A percentile compares a stretch with the other conserved stretches of the same genome.
These are phyloP conservation scores for Paracoccidioides lutzii DNA, from an alignment of 2,329 filamentous ascomycete species.

Conservation along the genomic window DNA sequence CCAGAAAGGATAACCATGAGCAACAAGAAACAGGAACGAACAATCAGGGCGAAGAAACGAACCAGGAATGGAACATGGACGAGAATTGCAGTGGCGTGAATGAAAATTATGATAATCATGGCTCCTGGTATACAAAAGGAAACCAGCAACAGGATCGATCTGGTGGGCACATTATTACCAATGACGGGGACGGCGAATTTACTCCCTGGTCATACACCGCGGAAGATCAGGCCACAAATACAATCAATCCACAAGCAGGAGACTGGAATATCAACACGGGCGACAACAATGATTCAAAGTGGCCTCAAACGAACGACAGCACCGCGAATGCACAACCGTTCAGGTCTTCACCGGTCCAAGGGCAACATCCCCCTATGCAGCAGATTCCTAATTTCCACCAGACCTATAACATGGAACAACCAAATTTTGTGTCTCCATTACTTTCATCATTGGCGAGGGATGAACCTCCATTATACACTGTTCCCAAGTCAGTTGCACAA, in stretches of 20 bases:
- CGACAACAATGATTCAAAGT: neutral
- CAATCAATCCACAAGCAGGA: neutral
- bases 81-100: neutral
- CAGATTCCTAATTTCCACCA: neutral
- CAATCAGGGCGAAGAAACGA: neutral
- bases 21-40: neutral
- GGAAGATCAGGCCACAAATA: neutral
- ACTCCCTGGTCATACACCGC: neutral
- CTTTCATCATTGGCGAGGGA: conserved; percentile 4
- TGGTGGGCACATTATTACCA: neutral
- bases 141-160: neutral
- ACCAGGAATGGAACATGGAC: neutral
- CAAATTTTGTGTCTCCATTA: conserved; percentile 7
- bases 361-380: neutral
- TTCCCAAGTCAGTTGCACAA: conserved; percentile 10
- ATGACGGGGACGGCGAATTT: neutral
- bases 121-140: neutral
- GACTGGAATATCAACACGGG: conserved; percentile 1
- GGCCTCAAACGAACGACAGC: neutral
- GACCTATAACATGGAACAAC: neutral
- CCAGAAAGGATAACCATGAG: neutral
- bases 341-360: neutral
- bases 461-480: conserved; percentile 13
- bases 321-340: neutral
- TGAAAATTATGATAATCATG: neutral